phyloP scores from a whole-genome alignment of 139 green algal genomes.

The Closterium sp. region DNA sequence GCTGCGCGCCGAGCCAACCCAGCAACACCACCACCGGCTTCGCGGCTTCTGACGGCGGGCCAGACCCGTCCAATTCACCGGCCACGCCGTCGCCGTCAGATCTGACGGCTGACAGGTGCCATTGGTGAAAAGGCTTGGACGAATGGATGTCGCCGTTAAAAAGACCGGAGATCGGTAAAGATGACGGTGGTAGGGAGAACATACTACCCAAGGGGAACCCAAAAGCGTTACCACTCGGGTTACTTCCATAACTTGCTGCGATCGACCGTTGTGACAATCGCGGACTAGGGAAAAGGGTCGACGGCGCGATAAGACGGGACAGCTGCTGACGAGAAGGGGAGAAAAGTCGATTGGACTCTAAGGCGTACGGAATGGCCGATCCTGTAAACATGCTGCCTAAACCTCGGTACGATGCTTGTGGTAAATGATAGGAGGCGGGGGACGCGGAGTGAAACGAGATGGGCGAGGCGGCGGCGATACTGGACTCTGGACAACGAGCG shows the following conservation, averaged over 20 bases:
- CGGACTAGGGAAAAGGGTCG: background rate
- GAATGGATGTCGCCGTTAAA: background rate
- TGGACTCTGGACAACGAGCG: background rate
- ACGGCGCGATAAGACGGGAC: background rate
- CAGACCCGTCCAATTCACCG: background rate
- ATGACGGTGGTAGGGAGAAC: background rate
- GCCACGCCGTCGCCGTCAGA: background rate
- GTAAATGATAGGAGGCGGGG: background rate
- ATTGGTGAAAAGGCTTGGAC: background rate
- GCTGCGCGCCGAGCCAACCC: slow-evolving; percentile 46
- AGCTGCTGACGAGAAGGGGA: background rate
- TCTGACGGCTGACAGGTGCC: background rate
- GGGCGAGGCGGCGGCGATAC: background rate
- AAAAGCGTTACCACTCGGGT: background rate
- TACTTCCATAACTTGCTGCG: background rate
- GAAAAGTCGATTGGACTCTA: background rate
- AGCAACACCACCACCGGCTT: slow-evolving; percentile 40
- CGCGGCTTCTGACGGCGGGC: background rate
- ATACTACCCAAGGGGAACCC: background rate
- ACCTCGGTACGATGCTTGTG: background rate
- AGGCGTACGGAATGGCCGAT: background rate
- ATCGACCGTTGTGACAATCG: background rate
- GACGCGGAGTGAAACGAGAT: background rate
- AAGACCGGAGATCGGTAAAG: background rate
- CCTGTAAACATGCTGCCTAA: background rate